These are phyloP conservation scores for Puccinia triticina DNA, from an alignment of 1,284 basidiomycete species.

Conservation along the genomic window DNA sequence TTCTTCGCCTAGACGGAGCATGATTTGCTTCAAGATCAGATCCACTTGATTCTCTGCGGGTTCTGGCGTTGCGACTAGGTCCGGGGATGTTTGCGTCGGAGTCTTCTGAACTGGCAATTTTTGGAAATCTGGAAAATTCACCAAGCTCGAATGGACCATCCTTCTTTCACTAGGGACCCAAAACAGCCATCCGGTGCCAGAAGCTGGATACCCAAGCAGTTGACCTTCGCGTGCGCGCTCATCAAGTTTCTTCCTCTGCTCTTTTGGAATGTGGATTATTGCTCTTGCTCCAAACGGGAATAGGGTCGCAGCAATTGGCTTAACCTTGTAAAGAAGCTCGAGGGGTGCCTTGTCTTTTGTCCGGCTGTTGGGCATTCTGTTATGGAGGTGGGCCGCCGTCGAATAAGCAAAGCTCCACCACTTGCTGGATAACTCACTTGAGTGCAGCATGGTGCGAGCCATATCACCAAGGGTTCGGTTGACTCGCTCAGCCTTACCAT, in stretches of 20 bases:
- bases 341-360: background rate
- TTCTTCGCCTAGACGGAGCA: too few relatives aligned
- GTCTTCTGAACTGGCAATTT: background rate
- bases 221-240: background rate
- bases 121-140: slow-evolving; percentile 14
- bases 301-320: background rate
- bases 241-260: background rate
- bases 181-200: slow-evolving; percentile 13
- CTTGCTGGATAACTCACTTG: background rate
- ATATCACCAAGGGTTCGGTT: slow-evolving; percentile 13
- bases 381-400: background rate
- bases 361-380: background rate
- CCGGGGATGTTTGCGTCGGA: background rate
- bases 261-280: too few relatives aligned
- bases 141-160: background rate
- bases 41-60: too few relatives aligned
- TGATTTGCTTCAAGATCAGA: too few relatives aligned
- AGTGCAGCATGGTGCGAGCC: background rate
- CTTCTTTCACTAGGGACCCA: background rate
- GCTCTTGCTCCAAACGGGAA: slow-evolving; percentile 15
- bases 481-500: slow-evolving; percentile 7
- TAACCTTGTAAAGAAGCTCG: too few relatives aligned
- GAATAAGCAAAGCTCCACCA: background rate
- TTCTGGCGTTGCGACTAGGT: background rate
- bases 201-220: background rate